Base-by-base conservation (phyloP, 768 basidiomycete species). In the Lentinula raphanica region DNA sequence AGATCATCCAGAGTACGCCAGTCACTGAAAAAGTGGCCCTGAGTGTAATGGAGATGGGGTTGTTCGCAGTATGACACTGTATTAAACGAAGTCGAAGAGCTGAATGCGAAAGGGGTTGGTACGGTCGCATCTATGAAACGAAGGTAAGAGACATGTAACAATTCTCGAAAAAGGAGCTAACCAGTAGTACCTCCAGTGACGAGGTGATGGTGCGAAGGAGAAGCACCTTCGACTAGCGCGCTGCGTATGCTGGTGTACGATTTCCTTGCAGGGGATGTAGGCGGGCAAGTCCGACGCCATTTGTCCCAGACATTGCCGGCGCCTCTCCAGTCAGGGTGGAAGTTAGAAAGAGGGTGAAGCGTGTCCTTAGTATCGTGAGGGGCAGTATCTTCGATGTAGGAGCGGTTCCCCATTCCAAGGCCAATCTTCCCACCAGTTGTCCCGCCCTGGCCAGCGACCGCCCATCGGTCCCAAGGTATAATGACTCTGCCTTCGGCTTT, bases 11-110 rank as follows among this genome's bases (percentile, higher is more conserved):
- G 86, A 0, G 88, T 90, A 23, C 95, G 79, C 91, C 93, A 97
- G 71, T 99, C 96, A 17, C 92, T 92, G 81, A 97, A 98, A 72
- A 97, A 98, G 71, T 94, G 94, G 9, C 95, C 94, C 68, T 98
- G 97, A 28, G 81, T 80, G 66, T 90, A 86, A 63, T 88, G 94
- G 21, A 89, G 86, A 73, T 91, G 88, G 0, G 96, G 94, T 32
- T 83, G 76, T 29, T 74, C 66, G 71, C 97, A 99, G 67, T 89
- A 94, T 65, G 96, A 86, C 61, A 84, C 31, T 15, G 56, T 79
- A 3, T 76, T 74, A 53, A 83, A 77, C n/a, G 90, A 85, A 11
- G 86, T 85, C 1, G 72, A 71, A 28, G 72, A 62, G 13, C 76
- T 74, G 69, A 98, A 98, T 0, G 68, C 64, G 65, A 94, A 88